Percentiles rank a stretch among this genome's conserved stretches.
Evolutionary conservation across 768 basidiomycete genomes (phyloP).

Genomic region (Boletus coccyginus): DNA sequence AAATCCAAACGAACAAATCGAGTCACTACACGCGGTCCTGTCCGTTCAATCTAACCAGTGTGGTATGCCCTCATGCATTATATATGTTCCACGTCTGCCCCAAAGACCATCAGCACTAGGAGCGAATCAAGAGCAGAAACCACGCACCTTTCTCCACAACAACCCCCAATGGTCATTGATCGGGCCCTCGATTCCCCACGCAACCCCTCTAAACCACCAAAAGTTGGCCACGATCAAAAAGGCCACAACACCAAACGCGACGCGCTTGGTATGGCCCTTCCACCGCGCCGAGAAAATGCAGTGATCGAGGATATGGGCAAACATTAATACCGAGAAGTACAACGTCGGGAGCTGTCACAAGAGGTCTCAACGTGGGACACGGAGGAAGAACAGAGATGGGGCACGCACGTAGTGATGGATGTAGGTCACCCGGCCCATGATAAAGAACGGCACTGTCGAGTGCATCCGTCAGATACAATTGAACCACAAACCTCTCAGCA

Average conservation of each 20-base stretch:
- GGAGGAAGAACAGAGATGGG: background rate
- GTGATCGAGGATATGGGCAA: conserved; percentile 88
- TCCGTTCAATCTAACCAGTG: background rate
- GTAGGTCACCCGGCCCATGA: conserved; percentile 98
- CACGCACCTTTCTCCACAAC: conserved; percentile 65
- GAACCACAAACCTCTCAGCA: background rate
- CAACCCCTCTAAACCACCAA: conserved; percentile 92
- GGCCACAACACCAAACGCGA: conserved; percentile 64
- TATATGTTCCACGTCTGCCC: conserved; percentile 32
- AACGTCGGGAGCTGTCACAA: conserved; percentile 77
- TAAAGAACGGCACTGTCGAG: conserved; percentile 81
- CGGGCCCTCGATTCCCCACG: conserved; percentile 91
- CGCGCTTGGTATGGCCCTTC: conserved; percentile 60
- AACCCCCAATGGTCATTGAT: conserved; percentile 77
- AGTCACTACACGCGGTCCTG: background rate
- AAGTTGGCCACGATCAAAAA: conserved; percentile 69
- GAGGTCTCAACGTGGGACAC: background rate
- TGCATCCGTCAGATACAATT: background rate
- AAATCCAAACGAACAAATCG: background rate
- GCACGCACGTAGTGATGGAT: conserved; percentile 89
- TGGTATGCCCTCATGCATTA: conserved; percentile 16
- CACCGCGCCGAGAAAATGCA: conserved; percentile 82
- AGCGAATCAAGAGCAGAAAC: background rate
- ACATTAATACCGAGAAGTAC: conserved; percentile 95
- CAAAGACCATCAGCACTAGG: conserved; percentile 2